Evolutionary conservation across 2,329 filamentous ascomycete species (phyloP), one percentile per base, ranked within the genome.

Genomic region (Penicillium vulpinum): DNA sequence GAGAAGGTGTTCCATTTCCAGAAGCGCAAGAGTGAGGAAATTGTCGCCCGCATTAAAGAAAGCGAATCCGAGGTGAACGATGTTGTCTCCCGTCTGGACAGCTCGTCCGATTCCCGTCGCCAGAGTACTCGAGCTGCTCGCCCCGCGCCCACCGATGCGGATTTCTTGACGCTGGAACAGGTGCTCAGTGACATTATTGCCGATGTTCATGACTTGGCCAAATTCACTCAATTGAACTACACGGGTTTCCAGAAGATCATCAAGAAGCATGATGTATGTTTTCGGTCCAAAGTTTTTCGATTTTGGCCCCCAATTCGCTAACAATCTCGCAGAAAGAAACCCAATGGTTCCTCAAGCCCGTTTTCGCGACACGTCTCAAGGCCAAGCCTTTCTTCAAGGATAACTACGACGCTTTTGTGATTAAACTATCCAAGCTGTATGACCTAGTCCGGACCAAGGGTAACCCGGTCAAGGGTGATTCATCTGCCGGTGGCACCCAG

Each of bases 171-270:
- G 67, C 83, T 97, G 31, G 94, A 99, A 79, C 90, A 96, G 73
- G 92, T 96, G 69, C 78, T 99, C 70, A 96, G 92, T 77, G 94
- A 99, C 74, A 92, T 99, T 70, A 99, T 99, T 73, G 94, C 94
- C 66, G 93, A 99, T 71, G 94, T 99, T 22, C 93, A 99, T 76
- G 94, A 99, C 70, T 83, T 99, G 58, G 92, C 94, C 75, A 97
- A 97, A 78, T 99, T 96, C 74, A 95, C 96, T 7, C 93, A 97
- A 79, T 80, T 99, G 72, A 99, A 99, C 78, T 99, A 99, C 73
- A 97, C 93, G 0, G 94, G 94, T 5, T 99, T 99, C 74, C 95
- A 97, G 81, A 99, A 99, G 82, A 99, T 99, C 62, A 96, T 99
- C 77, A 99, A 99, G 83, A 99, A 99, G 82, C 94, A 99, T 75